Evolutionary conservation across 257 asterid species (phyloP).

Genomic region (Nicotiana attenuata): DNA sequence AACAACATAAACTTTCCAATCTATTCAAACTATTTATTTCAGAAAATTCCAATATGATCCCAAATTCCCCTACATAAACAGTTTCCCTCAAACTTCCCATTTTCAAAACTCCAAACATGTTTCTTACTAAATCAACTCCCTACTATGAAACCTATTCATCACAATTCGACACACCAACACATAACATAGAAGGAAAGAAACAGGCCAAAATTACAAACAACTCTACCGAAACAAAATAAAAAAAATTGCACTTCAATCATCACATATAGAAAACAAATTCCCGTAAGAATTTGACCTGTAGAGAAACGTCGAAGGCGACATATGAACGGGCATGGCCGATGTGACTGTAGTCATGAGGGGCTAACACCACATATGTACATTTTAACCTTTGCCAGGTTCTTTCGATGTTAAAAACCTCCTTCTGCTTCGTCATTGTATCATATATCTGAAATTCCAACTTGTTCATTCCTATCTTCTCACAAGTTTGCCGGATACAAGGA

Average conservation of each 20-base stretch:
- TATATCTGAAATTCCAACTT: slow-evolving; percentile 37
- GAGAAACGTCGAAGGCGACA: slow-evolving; percentile 73
- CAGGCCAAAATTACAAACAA: neutral
- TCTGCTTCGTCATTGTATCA: slow-evolving; percentile 59
- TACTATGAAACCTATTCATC: neutral
- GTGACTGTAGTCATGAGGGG: slow-evolving; percentile 67
- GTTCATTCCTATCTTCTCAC: too few relatives aligned
- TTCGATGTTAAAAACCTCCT: slow-evolving; percentile 52
- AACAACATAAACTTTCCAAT: too few relatives aligned
- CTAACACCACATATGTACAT: slow-evolving; percentile 82
- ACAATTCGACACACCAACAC: neutral
- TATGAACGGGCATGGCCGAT: slow-evolving; percentile 84
- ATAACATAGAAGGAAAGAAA: neutral
- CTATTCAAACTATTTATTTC: too few relatives aligned
- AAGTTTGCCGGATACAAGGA: too few relatives aligned
- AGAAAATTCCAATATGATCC: too few relatives aligned
- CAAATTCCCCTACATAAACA: too few relatives aligned
- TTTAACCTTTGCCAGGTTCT: slow-evolving; percentile 56
- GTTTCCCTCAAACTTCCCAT: too few relatives aligned
- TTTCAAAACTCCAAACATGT: neutral
- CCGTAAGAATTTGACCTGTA: slow-evolving; percentile 36
- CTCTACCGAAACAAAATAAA: neutral
- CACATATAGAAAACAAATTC: too few relatives aligned
- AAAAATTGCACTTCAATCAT: neutral
- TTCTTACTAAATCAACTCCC: too few relatives aligned